Evolutionary conservation across 257 asterid species (phyloP).

Genomic region (Prunella vulgaris): DNA sequence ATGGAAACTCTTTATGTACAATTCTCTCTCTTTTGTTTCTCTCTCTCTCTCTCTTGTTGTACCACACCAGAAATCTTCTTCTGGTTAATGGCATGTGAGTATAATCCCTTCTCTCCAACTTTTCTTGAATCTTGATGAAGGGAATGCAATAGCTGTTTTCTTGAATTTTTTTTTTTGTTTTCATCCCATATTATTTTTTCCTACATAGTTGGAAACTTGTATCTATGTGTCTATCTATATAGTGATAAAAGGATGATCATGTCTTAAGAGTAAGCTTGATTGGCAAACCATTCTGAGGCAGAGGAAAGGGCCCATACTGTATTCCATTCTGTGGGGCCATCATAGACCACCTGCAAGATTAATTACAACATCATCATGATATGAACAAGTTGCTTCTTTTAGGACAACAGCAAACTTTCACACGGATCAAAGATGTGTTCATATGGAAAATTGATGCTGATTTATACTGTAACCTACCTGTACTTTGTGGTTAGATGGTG

Average conservation of each 20-base stretch:
- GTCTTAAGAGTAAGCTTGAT: constrained; percentile 52
- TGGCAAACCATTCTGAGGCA: constrained; percentile 97
- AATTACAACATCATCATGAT: constrained; percentile 16
- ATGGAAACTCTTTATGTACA: constrained; percentile 33
- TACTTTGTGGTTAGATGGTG: constrained; percentile 94
- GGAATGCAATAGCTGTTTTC: background rate
- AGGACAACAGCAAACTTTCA: background rate
- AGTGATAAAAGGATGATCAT: constrained; percentile 1
- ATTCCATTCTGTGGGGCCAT: constrained; percentile 88
- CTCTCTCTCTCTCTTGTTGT: constrained; percentile 16
- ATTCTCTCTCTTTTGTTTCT: constrained; percentile 16
- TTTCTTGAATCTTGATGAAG: constrained; percentile 20
- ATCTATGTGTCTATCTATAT: background rate
- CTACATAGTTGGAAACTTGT: background rate
- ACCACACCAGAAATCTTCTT: constrained; percentile 38
- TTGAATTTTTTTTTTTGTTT: background rate
- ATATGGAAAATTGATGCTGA: background rate
- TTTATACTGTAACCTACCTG: constrained; percentile 45
- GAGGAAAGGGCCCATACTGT: constrained; percentile 96
- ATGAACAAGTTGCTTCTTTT: constrained; percentile 26
- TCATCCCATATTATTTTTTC: background rate
- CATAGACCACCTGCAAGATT: constrained; percentile 76
- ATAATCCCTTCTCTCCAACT: too few species aligned
- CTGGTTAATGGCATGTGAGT: background rate
- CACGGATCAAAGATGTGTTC: background rate